Conservation (phyloP, 2,329 filamentous ascomycete species). For the Fusarium pseudonygamai region DNA sequence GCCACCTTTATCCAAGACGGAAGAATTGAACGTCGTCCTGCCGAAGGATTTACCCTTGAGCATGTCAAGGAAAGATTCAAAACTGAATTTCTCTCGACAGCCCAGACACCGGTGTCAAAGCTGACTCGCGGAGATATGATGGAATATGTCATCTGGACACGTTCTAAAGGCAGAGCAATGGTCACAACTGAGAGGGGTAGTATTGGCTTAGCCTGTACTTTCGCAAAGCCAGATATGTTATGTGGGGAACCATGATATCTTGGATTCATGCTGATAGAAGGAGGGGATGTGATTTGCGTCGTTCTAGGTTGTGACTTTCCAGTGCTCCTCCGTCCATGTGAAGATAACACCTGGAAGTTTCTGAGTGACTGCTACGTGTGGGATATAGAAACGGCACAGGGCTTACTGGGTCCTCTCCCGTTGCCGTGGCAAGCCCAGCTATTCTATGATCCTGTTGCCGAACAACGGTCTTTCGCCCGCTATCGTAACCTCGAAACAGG, state of each 20-base stretch:
- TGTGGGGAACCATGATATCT: accelerated
- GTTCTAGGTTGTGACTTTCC: neutral
- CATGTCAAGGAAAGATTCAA: neutral
- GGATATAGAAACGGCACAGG: neutral
- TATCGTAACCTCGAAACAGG: neutral
- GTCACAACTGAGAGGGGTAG: neutral
- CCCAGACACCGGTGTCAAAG: neutral
- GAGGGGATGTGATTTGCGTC: neutral
- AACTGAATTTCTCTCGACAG: neutral
- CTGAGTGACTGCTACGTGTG: neutral
- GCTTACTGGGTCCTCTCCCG: neutral
- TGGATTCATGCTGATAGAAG: accelerated
- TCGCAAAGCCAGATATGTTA: neutral
- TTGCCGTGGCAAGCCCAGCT: neutral
- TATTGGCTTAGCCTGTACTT: neutral
- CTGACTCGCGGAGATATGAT: neutral
- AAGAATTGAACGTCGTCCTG: neutral
- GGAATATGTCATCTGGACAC: neutral
- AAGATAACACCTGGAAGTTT: neutral
- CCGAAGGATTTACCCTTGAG: accelerated
- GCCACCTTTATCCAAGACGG: neutral
- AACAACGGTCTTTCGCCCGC: accelerated
- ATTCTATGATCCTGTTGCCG: neutral
- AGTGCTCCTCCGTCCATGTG: neutral
- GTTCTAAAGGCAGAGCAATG: neutral